Evolutionary conservation across 108 stramenopile species (phyloP).

Genomic region (Epithemia pelagica): DNA sequence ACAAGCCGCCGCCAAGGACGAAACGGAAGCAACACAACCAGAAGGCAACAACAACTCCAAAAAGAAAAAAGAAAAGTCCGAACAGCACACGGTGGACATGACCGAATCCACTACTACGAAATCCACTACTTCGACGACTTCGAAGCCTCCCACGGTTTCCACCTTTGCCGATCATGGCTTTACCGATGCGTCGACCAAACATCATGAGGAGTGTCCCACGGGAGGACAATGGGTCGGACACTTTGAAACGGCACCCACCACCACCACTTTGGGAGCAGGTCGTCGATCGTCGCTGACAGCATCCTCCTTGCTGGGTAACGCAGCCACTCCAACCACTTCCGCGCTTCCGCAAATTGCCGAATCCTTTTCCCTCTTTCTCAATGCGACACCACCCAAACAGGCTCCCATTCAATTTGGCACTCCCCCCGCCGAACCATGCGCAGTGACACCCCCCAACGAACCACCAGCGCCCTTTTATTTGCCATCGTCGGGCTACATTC

Average conservation of each 20-base stretch:
- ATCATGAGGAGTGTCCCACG: conserved; percentile 35
- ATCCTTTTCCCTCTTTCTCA: conserved; percentile 65
- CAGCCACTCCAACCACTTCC: not conserved
- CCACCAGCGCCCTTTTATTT: not conserved
- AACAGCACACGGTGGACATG: not conserved
- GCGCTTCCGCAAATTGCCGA: conserved; percentile 32
- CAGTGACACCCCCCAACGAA: not conserved
- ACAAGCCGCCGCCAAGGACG: not conserved
- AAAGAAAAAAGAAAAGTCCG: not conserved
- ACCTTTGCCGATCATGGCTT: conserved; percentile 28
- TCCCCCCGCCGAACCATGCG: too few species aligned
- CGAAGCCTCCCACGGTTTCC: too few species aligned
- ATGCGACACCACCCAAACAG: conserved; percentile 42
- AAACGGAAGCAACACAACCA: not conserved
- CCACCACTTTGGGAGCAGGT: not conserved
- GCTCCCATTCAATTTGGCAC: conserved; percentile 2
- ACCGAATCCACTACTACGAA: not conserved
- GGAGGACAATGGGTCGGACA: conserved; percentile 70
- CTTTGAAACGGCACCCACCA: conserved; percentile 61
- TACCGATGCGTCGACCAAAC: conserved; percentile 38
- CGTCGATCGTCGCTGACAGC: too few species aligned
- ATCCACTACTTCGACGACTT: too few species aligned
- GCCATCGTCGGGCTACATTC: conserved; percentile 32
- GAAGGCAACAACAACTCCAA: not conserved
- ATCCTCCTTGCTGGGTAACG: too few species aligned